A percentile compares a stretch with the other conserved stretches of the same genome.
These are phyloP conservation scores for Pyrenochaeta sp. DNA, from an alignment of 2,329 filamentous ascomycete species.

Conservation along the genomic window DNA sequence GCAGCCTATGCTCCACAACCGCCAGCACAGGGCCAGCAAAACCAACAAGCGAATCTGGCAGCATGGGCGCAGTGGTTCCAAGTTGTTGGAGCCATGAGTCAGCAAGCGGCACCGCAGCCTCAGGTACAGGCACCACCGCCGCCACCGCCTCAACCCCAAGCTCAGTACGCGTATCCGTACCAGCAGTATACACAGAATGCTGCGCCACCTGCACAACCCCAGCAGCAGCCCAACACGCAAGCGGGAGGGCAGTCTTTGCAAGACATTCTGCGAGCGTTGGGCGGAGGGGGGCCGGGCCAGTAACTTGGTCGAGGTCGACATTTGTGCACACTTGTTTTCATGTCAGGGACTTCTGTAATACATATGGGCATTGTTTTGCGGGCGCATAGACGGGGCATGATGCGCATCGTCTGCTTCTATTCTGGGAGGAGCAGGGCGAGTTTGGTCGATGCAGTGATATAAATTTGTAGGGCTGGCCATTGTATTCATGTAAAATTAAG, in stretches of 20 bases:
- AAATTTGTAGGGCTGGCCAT: background rate
- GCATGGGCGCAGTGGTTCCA: slow-evolving; percentile 41
- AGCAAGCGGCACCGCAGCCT: slow-evolving; percentile 29
- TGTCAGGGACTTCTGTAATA: too few relatives aligned
- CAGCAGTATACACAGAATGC: slow-evolving; percentile 33
- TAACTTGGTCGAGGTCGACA: background rate
- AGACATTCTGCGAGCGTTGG: slow-evolving; percentile 42
- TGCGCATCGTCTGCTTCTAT: background rate
- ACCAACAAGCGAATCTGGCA: slow-evolving; percentile 38
- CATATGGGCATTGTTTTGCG: background rate
- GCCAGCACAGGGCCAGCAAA: slow-evolving; percentile 21
- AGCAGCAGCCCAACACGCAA: slow-evolving; percentile 31
- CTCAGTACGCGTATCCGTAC: slow-evolving; percentile 35
- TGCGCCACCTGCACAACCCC: slow-evolving; percentile 26
- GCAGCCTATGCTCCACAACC: slow-evolving; percentile 22
- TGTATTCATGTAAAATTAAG: background rate
- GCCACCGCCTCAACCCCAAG: slow-evolving; percentile 28
- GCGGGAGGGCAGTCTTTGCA: slow-evolving; percentile 34
- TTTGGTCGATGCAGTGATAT: background rate
- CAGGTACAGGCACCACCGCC: slow-evolving; percentile 28
- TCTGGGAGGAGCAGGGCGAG: background rate
- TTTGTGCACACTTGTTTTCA: too few relatives aligned
- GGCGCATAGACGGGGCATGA: background rate
- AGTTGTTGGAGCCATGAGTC: slow-evolving; percentile 33
- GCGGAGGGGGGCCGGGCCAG: slow-evolving; percentile 26